phyloP scores from a whole-genome alignment of 805 yeast genomes.

The Nakazawaea siamensis region DNA sequence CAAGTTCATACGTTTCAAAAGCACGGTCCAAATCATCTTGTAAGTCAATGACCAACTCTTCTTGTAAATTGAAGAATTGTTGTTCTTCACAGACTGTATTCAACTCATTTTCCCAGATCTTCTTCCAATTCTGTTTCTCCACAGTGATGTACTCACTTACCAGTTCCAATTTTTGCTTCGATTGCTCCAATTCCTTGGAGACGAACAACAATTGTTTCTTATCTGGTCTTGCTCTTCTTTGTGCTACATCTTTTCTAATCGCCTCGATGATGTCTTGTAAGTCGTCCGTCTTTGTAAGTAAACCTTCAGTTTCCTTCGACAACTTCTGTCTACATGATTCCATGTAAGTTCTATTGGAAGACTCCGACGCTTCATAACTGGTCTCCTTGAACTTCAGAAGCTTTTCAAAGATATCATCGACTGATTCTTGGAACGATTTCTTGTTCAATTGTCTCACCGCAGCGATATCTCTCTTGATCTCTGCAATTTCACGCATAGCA shows the following conservation, averaged over 20 bases:
- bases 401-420: conserved; percentile 34
- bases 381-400: conserved; percentile 43
- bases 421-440: conserved; percentile 29
- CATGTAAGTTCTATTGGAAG: conserved; percentile 50
- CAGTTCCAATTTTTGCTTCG: conserved; percentile 39
- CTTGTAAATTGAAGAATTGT: conserved; percentile 84
- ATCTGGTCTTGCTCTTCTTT: conserved; percentile 78
- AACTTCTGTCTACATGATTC: conserved; percentile 65
- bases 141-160: conserved; percentile 54
- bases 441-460: conserved; percentile 50
- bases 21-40: conserved; percentile 77
- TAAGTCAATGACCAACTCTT: conserved; percentile 72
- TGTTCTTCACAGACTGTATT: conserved; percentile 91
- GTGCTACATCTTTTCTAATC: conserved; percentile 83
- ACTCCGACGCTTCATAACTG: conserved; percentile 27
- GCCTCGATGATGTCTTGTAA: conserved; percentile 88
- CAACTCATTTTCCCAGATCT: conserved; percentile 85
- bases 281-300: conserved; percentile 80
- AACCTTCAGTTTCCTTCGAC: conserved; percentile 65
- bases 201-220: conserved; percentile 64
- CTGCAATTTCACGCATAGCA: no score
- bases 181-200: conserved; percentile 52
- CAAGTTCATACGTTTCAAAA: conserved; percentile 70
- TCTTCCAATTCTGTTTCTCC: conserved; percentile 83
- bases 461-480: conserved; percentile 50